Evolutionary conservation across 192 early-diverging fungal species (phyloP), one percentile per base, ranked within the genome.

Genomic region (Linnemannia schmuckeri): DNA sequence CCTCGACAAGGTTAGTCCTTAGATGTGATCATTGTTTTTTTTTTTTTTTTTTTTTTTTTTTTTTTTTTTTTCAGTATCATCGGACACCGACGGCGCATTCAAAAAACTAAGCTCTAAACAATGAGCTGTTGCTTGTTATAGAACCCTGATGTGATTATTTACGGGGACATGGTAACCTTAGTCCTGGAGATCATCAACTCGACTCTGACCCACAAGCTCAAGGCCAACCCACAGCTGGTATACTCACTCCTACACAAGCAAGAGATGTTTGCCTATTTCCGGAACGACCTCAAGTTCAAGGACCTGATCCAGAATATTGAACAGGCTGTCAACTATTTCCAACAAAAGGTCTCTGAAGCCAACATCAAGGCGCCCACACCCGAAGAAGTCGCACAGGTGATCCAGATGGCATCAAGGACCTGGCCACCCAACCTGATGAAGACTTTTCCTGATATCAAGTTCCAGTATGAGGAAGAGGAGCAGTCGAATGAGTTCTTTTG

Each of bases 111-210:
- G 37, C 37, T 37, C 37, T 37, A 2, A 37, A 37, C 37, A 3
- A 37, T 37, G 37, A 22, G 20, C 3, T 20, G n/a, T 55, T 63
- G 17, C 47, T n/a, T 47, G 4, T 22, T 15, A 17, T 66, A 82
- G 81, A 85, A 83, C 24, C 75, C 79, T 12, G 95, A 95, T 75
- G 72, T 92, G 10, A 70, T 80, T 18, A 91, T 96, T 20, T 96
- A 95, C 77, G 88, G 89, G 18, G 95, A 96, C 73, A 87, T 96
- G 68, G 87, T 96, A 33, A 82, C 89, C 12, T 78, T 95, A 3
- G 85, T 96, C 4, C 89, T 96, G 30, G 95, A 96, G 82, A 92
- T 96, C 73, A 92, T 95, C 72, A 95, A 96, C 85, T 91, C 94
- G 12, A 89, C 94, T 1, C 63, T 96, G 55, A 88, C 90, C 4